Percentiles rank a stretch among this genome's conserved stretches.
These are phyloP conservation scores for Isabelozyma heimii DNA, from an alignment of 805 yeast species.

Conservation along the genomic window DNA sequence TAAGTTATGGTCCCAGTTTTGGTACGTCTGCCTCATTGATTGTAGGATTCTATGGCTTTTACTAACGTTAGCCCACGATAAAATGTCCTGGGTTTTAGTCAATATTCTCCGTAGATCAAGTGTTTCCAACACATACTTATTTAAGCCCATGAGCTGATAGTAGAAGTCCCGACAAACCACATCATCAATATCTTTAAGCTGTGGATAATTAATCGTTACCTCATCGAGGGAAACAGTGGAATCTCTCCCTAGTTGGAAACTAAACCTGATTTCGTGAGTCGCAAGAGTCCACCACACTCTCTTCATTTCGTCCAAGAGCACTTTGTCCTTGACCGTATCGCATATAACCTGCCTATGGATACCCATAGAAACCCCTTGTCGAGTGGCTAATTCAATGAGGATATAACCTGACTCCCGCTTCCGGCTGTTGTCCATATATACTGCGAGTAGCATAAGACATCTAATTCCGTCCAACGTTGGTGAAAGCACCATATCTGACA, in stretches of 20 bases:
- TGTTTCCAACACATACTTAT: neutral
- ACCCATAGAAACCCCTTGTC: constrained; percentile 50
- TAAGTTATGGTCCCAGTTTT: neutral
- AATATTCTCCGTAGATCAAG: neutral
- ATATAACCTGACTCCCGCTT: constrained; percentile 50
- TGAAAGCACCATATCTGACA: constrained; percentile 42
- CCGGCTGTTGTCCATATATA: constrained; percentile 42
- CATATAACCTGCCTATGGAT: constrained; percentile 33
- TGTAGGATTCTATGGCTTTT: neutral
- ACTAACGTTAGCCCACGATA: neutral
- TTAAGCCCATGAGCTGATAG: neutral
- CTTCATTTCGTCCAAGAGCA: constrained; percentile 29
- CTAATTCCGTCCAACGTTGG: constrained; percentile 46
- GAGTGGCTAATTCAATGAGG: constrained; percentile 43
- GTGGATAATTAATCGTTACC: constrained; percentile 2
- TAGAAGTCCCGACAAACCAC: neutral
- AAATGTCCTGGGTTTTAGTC: neutral
- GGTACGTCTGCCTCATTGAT: neutral
- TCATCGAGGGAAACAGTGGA: constrained; percentile 3
- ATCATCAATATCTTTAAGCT: neutral
- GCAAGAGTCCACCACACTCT: constrained; percentile 46
- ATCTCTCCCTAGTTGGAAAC: constrained; percentile 7
- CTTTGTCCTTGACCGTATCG: neutral
- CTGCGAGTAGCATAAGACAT: constrained; percentile 38
- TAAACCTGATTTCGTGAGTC: constrained; percentile 28